phyloP scores from a whole-genome alignment of 805 yeast species.

The Starmera amethionina region DNA sequence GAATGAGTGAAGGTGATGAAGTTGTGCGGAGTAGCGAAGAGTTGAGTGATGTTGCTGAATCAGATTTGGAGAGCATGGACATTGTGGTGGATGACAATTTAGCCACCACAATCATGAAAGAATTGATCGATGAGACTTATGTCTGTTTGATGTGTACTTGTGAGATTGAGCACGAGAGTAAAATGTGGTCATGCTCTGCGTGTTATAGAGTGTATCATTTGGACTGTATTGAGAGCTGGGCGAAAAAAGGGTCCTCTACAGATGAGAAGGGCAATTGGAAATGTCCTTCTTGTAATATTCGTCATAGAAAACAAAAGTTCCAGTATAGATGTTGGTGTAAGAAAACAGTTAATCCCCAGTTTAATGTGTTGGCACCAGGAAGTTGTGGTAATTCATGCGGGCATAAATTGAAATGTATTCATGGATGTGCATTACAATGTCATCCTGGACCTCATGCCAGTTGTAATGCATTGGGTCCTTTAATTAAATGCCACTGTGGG shows the following conservation, averaged over 20 bases:
- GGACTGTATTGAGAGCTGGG: conserved; percentile 84
- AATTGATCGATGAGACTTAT: conserved; percentile 60
- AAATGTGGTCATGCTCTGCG: conserved; percentile 67
- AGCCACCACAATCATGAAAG: conserved; percentile 33
- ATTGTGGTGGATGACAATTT: conserved; percentile 15
- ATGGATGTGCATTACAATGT: conserved; percentile 64
- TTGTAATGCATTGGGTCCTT: conserved; percentile 75
- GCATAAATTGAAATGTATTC: conserved; percentile 51
- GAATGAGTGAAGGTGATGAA: neutral
- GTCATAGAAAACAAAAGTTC: conserved; percentile 36
- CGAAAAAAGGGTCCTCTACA: conserved; percentile 61
- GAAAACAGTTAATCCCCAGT: conserved; percentile 54
- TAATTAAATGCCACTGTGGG: conserved; percentile 68
- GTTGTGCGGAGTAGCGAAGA: neutral
- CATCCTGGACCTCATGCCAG: conserved; percentile 86
- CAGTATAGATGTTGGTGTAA: conserved; percentile 85
- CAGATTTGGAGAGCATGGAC: conserved; percentile 11
- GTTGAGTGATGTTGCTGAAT: conserved; percentile 2
- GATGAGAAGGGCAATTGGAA: conserved; percentile 59
- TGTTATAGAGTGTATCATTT: conserved; percentile 84
- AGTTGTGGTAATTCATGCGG: conserved; percentile 85
- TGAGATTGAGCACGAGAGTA: conserved; percentile 56
- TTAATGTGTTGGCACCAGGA: conserved; percentile 57
- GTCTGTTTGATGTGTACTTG: conserved; percentile 84
- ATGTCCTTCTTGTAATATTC: conserved; percentile 74